Conservation (phyloP, 805 yeast genomes). For the Monosporozyma unispora region DNA sequence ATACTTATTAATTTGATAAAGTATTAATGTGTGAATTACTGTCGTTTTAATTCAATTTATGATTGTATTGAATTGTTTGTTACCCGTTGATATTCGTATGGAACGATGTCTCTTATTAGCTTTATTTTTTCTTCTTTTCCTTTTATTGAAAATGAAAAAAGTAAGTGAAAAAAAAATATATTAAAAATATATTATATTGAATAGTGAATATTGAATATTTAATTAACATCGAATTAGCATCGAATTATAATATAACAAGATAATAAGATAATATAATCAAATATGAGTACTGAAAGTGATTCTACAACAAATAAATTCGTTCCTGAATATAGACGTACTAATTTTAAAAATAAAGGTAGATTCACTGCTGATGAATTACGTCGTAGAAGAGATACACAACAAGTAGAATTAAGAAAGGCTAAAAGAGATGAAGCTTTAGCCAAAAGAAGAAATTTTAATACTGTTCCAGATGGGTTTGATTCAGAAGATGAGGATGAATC, state of each 20-base stretch:
- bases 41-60: not conserved
- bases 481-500: slow-evolving; percentile 47
- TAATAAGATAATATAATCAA: not conserved
- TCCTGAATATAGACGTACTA: slow-evolving; percentile 96
- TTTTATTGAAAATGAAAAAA: not conserved
- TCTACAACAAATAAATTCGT: slow-evolving; percentile 67
- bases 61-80: not conserved
- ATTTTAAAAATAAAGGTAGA: slow-evolving; percentile 88
- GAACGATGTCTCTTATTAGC: not conserved
- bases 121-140: not conserved
- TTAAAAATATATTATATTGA: too few relatives aligned
- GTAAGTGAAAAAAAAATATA: not conserved
- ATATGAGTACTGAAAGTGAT: slow-evolving; percentile 56
- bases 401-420: slow-evolving; percentile 91
- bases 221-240: too few relatives aligned
- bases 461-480: slow-evolving; percentile 39
- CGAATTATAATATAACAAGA: too few relatives aligned
- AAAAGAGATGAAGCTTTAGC: slow-evolving; percentile 91
- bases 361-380: slow-evolving; percentile 93
- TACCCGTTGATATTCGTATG: not conserved
- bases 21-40: slow-evolving; percentile 1
- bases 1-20: not conserved
- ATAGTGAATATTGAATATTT: too few relatives aligned
- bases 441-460: slow-evolving; percentile 76
- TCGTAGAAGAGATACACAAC: slow-evolving; percentile 95